Evolutionary conservation across 2,329 filamentous ascomycete genomes (phyloP).

Genomic region (Exutisphaerella laricina): DNA sequence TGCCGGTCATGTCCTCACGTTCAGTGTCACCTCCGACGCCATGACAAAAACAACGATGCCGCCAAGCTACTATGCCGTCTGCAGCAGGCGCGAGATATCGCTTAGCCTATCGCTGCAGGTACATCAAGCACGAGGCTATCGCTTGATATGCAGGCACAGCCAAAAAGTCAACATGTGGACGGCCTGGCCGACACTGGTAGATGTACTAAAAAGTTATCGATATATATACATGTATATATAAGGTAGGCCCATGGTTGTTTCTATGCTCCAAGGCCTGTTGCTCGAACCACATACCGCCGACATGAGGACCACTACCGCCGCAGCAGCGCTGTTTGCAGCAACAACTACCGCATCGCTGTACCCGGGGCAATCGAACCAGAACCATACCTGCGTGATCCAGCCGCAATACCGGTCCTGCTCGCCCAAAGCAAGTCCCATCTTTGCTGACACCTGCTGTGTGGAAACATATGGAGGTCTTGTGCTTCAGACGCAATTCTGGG

Average conservation of each 20-base stretch:
- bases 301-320: constrained; percentile 19
- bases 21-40: not conserved
- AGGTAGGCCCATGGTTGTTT: constrained; percentile 21
- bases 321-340: constrained; percentile 14
- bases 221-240: constrained; percentile 35
- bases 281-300: not conserved
- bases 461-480: constrained; percentile 61
- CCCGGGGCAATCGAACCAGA: constrained; percentile 43
- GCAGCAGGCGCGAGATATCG: not conserved
- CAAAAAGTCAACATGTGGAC: constrained; percentile 4
- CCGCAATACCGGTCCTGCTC: constrained; percentile 46
- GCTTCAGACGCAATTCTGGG: constrained; percentile 60
- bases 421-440: constrained; percentile 35
- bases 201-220: no score
- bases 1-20: no score
- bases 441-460: constrained; percentile 57
- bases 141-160: constrained; percentile 10
- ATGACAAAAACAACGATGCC: not conserved
- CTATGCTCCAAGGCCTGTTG: not conserved
- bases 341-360: constrained; percentile 38
- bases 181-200: constrained; percentile 4
- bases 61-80: constrained; percentile 1
- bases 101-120: constrained; percentile 22
- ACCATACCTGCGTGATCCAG: constrained; percentile 52
- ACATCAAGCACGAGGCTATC: constrained; percentile 16